A percentile compares a stretch with the other conserved stretches of the same genome.
Conservation (phyloP, 805 yeast genomes). For the Candida coquimbonensis region DNA sequence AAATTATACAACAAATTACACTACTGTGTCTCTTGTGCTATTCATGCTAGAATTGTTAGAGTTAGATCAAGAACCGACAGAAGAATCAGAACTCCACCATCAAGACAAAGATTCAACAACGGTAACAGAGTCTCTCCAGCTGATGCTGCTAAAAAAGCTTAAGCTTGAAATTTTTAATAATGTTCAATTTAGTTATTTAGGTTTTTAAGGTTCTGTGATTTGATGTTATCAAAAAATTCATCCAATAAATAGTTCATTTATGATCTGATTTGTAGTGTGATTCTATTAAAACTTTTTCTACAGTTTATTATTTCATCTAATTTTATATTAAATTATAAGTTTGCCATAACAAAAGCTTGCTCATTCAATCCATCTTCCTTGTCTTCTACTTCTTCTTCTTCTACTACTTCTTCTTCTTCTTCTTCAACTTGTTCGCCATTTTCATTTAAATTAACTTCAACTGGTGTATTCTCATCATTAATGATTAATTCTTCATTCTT, state of each 20-base stretch:
- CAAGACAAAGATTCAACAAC: constrained; percentile 96
- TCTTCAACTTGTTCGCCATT: background rate
- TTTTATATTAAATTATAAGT: background rate
- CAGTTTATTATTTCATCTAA: too few species aligned
- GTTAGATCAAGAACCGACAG: constrained; percentile 99
- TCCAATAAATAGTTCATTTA: constrained; percentile 2
- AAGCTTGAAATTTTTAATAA: constrained; percentile 21
- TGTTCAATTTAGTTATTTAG: background rate
- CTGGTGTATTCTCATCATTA: background rate
- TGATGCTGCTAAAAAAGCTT: constrained; percentile 95
- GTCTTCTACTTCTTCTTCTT: background rate
- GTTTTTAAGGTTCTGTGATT: background rate
- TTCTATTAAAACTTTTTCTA: background rate
- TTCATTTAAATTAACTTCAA: constrained; percentile 22
- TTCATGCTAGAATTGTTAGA: constrained; percentile 99
- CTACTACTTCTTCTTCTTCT: background rate
- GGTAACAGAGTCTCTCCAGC: constrained; percentile 95
- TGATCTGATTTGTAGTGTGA: background rate
- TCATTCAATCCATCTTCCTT: background rate
- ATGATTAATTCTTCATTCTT: constrained; percentile 4
- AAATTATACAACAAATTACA: constrained; percentile 99
- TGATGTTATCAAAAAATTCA: background rate
- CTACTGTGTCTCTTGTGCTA: constrained; percentile 99
- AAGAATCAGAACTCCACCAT: constrained; percentile 98
- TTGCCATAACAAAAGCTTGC: constrained; percentile 9